Evolutionary conservation across 768 basidiomycete genomes (phyloP).

Genomic region (Hygrocybe punicea): DNA sequence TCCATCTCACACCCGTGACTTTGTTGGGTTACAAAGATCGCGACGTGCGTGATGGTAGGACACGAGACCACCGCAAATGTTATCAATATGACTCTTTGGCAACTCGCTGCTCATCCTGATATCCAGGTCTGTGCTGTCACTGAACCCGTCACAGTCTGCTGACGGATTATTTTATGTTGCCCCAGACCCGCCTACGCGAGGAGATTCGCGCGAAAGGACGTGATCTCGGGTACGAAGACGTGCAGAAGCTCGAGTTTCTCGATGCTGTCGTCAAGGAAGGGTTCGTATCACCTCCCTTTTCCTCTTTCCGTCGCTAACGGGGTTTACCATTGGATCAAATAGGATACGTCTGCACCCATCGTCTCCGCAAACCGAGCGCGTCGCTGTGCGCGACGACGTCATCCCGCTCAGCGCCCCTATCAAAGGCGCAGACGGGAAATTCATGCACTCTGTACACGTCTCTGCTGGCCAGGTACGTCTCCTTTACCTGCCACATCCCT

Average conservation of each 20-base stretch:
- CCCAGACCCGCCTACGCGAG: slow-evolving; percentile 37
- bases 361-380: slow-evolving; percentile 39
- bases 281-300: slow-evolving; percentile 15
- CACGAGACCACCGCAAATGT: slow-evolving; percentile 43
- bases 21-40: slow-evolving; percentile 21
- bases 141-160: no score
- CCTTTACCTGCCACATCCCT: no score
- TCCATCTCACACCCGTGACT: no score
- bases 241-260: slow-evolving; percentile 38
- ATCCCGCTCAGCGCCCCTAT: slow-evolving; percentile 40
- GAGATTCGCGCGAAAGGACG: slow-evolving; percentile 34
- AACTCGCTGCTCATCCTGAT: slow-evolving; percentile 37
- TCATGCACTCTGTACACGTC: slow-evolving; percentile 27
- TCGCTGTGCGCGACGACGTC: slow-evolving; percentile 40
- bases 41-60: slow-evolving; percentile 39
- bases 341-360: slow-evolving; percentile 43
- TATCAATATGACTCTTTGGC: slow-evolving; percentile 37
- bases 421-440: slow-evolving; percentile 24
- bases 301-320: no score
- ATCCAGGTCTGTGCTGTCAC: slow-evolving; percentile 23
- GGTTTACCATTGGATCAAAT: neutral
- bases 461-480: slow-evolving; percentile 37
- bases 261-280: slow-evolving; percentile 45
- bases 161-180: neutral
- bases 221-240: slow-evolving; percentile 35